A percentile compares a stretch with the other conserved stretches of the same genome.
Conservation (phyloP, 2,329 filamentous ascomycete species). For the Apiospora arundinis region DNA sequence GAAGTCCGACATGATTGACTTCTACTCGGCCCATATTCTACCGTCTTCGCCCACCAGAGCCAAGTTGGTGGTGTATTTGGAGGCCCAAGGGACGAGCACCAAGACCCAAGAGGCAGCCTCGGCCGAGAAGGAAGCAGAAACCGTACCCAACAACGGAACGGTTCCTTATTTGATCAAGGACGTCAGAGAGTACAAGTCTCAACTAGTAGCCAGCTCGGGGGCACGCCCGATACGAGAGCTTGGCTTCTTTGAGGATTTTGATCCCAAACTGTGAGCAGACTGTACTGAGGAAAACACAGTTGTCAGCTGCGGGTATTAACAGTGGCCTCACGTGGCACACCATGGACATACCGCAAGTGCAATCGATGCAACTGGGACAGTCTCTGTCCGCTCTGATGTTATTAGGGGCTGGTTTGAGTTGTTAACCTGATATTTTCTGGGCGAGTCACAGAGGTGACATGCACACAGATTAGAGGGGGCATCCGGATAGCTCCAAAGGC, state of each 20-base stretch:
- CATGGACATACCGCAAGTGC: neutral
- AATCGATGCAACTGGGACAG: neutral
- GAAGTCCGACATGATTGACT: conserved; percentile 80
- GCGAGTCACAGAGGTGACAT: neutral
- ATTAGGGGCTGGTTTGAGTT: neutral
- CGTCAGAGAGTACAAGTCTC: conserved; percentile 80
- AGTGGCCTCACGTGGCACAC: neutral
- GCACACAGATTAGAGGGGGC: neutral
- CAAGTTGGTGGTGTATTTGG: conserved; percentile 85
- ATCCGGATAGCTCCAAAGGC: neutral
- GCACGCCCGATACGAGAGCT: conserved; percentile 77
- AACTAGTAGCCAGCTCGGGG: conserved; percentile 74
- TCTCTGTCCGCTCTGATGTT: neutral
- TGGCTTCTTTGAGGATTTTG: conserved; percentile 84
- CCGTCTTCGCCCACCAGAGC: conserved; percentile 75
- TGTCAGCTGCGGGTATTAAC: neutral
- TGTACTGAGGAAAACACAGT: neutral
- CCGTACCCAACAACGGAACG: conserved; percentile 52
- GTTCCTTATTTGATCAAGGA: conserved; percentile 73
- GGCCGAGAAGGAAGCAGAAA: conserved; percentile 40
- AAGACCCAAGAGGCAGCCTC: conserved; percentile 49
- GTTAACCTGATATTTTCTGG: neutral
- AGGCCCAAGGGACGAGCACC: conserved; percentile 68
- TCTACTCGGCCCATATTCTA: conserved; percentile 78
- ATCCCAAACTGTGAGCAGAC: conserved; percentile 72